phyloP scores from a whole-genome alignment of 169 alveolate species.

The Theileria sp. region DNA sequence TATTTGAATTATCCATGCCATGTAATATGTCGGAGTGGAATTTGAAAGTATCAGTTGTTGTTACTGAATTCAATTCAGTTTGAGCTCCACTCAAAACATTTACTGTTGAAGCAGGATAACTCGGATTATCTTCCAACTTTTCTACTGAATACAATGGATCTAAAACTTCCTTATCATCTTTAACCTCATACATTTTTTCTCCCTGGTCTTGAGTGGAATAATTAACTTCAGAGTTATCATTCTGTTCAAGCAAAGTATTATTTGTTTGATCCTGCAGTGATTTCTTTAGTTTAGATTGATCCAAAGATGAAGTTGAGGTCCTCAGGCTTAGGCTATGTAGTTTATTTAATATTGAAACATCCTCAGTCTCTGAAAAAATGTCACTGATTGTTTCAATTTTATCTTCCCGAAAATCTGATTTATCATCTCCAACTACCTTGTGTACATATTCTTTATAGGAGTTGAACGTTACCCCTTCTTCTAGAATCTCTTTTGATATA shows the following conservation, averaged over 20 bases:
- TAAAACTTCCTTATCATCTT: neutral
- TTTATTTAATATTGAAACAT: slow-evolving; percentile 1
- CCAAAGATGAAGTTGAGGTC: neutral
- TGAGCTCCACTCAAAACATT: neutral
- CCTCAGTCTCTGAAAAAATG: slow-evolving; percentile 24
- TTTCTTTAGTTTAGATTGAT: neutral
- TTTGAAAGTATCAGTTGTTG: neutral
- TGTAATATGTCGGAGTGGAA: neutral
- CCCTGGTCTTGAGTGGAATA: neutral
- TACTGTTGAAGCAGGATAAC: neutral
- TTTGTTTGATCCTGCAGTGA: neutral
- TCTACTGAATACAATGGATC: neutral
- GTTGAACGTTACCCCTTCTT: slow-evolving; percentile 3
- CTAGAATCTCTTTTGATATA: neutral
- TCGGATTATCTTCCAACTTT: neutral
- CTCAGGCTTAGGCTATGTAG: neutral
- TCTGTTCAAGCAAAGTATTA: neutral
- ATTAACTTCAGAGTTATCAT: neutral
- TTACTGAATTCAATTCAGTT: neutral
- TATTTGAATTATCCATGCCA: neutral
- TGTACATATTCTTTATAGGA: neutral
- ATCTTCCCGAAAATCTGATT: neutral
- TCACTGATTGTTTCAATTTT: slow-evolving; percentile 22
- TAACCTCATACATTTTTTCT: neutral
- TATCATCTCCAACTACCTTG: slow-evolving; percentile 14